Evolutionary conservation across 2,329 filamentous ascomycete genomes (phyloP).

Genomic region (Pseudopyricularia cyperi): DNA sequence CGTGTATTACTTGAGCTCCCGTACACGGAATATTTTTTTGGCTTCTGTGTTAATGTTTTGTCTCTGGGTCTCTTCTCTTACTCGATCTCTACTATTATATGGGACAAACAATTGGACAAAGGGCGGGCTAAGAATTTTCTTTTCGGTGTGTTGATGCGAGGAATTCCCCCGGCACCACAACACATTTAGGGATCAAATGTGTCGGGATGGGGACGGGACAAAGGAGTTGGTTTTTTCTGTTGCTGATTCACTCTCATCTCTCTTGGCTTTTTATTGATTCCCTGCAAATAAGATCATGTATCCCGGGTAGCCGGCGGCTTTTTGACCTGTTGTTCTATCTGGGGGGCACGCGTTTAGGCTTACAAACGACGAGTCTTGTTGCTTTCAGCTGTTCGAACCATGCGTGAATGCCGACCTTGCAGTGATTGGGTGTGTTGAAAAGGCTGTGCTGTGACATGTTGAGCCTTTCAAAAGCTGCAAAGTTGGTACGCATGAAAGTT

Average conservation of each 20-base stretch:
- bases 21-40: not conserved
- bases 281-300: slow-evolving; percentile 4
- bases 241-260: not conserved
- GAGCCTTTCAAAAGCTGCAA: too few species aligned
- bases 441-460: not conserved
- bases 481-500: too few species aligned
- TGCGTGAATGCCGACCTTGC: too few species aligned
- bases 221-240: slow-evolving; percentile 4
- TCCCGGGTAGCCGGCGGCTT: slow-evolving; percentile 1
- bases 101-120: slow-evolving; percentile 3
- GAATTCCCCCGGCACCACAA: not conserved
- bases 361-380: not conserved
- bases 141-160: not conserved
- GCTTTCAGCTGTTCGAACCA: not conserved
- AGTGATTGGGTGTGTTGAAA: too few species aligned
- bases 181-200: not conserved
- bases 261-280: slow-evolving; percentile 1
- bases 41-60: slow-evolving; percentile 2
- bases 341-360: not conserved
- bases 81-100: not conserved
- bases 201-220: not conserved
- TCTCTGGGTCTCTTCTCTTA: not conserved
- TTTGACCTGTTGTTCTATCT: slow-evolving; percentile 1
- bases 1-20: not conserved
- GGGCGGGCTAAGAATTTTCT: slow-evolving; percentile 2